A percentile compares a stretch with the other conserved stretches of the same genome.
These are phyloP conservation scores for Amphibolis antarctica DNA, from an alignment of 106 monocot genomes.

Conservation along the genomic window DNA sequence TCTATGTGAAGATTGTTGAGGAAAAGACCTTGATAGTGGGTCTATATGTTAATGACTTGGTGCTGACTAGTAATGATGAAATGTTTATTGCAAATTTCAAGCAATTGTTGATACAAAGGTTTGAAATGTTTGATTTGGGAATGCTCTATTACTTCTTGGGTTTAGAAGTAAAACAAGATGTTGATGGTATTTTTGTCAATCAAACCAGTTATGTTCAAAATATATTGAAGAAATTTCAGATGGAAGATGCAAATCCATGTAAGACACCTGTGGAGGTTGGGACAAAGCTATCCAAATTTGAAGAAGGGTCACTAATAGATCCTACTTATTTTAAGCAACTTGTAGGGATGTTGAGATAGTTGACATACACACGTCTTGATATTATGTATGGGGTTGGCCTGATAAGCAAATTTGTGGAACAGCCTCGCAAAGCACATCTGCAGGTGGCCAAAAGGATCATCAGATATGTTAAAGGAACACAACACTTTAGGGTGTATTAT, in stretches of 20 bases:
- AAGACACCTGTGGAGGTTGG: slow-evolving; percentile 2
- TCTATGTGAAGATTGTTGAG: neutral
- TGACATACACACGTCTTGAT: slow-evolving; percentile 2
- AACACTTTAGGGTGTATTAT: neutral
- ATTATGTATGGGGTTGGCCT: slow-evolving; percentile 2
- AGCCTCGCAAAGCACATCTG: neutral
- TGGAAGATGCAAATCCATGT: slow-evolving; percentile 1
- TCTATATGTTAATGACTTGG: slow-evolving; percentile 12
- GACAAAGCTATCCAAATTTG: neutral
- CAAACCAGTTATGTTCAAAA: neutral
- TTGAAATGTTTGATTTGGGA: slow-evolving; percentile 11
- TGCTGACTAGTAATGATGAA: neutral
- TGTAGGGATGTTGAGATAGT: slow-evolving; percentile 3
- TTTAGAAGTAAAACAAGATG: neutral
- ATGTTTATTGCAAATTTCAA: neutral
- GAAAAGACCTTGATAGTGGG: neutral
- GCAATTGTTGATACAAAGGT: neutral
- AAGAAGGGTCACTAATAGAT: neutral
- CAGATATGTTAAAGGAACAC: neutral
- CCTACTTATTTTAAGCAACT: neutral
- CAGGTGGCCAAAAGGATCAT: neutral
- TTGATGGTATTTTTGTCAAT: neutral
- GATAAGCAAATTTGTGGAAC: neutral
- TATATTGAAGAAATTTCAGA: neutral
- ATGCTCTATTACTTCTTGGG: slow-evolving; percentile 3